Evolutionary conservation across 1,139 yeast species (phyloP), one percentile per base, ranked within the genome.

Genomic region (Candida albicans): DNA sequence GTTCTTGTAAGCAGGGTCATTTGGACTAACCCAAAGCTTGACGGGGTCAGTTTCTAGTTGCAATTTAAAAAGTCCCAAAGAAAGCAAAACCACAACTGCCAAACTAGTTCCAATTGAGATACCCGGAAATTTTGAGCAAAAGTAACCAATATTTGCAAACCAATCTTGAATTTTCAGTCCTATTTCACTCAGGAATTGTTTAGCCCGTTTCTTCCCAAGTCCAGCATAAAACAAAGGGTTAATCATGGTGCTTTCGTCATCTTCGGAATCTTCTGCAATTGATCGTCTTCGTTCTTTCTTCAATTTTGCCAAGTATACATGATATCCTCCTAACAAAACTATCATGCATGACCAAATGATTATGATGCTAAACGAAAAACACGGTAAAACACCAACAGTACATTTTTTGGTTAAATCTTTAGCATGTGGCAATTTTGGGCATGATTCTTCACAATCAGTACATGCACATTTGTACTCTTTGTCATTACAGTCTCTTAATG

Each of bases 21-120:
- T 59, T 1, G 95, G 84, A 53, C 95, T 84, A 0, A 93, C 98
- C 99, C 99, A 93, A 33, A 93, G 68, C 49, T 82, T 79, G 1
- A 87, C 79, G 0, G 98, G 98, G 53, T 86, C 73, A 1, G 82
- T 82, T 58, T 91, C 98, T 28, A 91, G 69, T 35, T 80, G 65
- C 47, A 84, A 69, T 39, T 67, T 65, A 8, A 64, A 52, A 40
- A 84, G 64, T 7, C 91, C 89, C 0, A 76, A 55, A 0, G 87
- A 75, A 28, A 84, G 62, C 1, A 77, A 37, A 0, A 71, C 51
- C 0, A 82, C 71, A 0, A 80, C 41, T 0, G 75, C 28, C 1
- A 82, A 48, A 3, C 85, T 65, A 0, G 67, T 33, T 0, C 72
- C 61, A 15, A 88, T 75, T 0, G 84, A 81, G 0, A 68, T 57